Percentiles rank a stretch among this genome's conserved stretches.
These are phyloP conservation scores for Boletus rubroflammeus DNA, from an alignment of 768 basidiomycete species.

Conservation along the genomic window DNA sequence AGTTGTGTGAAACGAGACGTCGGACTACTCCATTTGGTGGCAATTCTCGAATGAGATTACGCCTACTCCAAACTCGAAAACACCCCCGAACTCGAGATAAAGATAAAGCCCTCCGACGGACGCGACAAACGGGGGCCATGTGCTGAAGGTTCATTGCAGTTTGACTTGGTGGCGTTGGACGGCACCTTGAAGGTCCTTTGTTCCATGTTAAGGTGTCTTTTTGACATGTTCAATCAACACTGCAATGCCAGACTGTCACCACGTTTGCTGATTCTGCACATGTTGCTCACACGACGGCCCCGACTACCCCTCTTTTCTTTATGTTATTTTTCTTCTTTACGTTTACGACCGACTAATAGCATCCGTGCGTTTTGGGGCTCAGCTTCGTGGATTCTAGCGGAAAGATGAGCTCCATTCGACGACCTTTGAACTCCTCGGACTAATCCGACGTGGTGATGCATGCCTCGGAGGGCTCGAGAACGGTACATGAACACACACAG, in stretches of 20 bases:
- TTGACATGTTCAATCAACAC: background rate
- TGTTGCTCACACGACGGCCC: background rate
- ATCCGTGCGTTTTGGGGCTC: background rate
- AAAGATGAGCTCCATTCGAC: background rate
- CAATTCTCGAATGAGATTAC: conserved; percentile 7
- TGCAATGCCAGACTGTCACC: background rate
- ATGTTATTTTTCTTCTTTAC: background rate
- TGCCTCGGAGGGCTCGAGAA: conserved; percentile 1
- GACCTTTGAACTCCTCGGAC: conserved; percentile 21
- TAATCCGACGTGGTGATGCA: background rate
- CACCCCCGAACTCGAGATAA: conserved; percentile 5
- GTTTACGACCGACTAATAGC: background rate
- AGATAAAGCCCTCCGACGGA: conserved; percentile 3
- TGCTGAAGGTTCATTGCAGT: background rate
- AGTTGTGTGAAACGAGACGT: conserved; percentile 1
- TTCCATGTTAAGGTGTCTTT: background rate
- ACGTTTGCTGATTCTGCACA: background rate
- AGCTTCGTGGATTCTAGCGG: background rate
- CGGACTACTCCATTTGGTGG: background rate
- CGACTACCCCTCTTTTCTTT: background rate
- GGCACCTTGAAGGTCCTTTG: background rate
- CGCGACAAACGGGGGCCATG: background rate
- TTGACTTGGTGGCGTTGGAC: background rate
- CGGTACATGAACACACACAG: background rate
- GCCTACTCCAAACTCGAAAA: conserved; percentile 5